Conservation (phyloP, 2,329 filamentous ascomycete species). For the Elsinoe fawcettii region DNA sequence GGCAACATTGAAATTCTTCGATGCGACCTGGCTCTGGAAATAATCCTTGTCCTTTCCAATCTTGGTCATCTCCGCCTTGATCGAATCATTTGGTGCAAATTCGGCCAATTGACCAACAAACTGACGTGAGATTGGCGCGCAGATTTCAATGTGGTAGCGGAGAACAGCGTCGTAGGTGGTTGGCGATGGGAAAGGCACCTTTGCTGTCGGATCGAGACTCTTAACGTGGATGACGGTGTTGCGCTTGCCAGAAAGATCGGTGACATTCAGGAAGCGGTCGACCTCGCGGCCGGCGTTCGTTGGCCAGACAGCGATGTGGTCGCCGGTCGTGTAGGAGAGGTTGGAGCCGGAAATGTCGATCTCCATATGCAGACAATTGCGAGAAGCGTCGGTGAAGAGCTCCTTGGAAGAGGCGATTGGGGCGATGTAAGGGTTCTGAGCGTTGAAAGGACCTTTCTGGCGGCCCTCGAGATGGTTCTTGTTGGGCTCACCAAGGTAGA, state of each 20-base stretch:
- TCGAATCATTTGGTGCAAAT: slow-evolving; percentile 77
- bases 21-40: slow-evolving; percentile 77
- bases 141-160: slow-evolving; percentile 95
- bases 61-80: slow-evolving; percentile 80
- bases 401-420: slow-evolving; percentile 87
- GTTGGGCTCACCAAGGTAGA: slow-evolving; percentile 84
- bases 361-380: slow-evolving; percentile 96
- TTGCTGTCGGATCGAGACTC: slow-evolving; percentile 86
- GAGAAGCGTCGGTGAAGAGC: slow-evolving; percentile 77
- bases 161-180: slow-evolving; percentile 91
- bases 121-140: slow-evolving; percentile 90
- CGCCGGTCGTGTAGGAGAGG: slow-evolving; percentile 87
- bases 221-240: slow-evolving; percentile 81
- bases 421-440: slow-evolving; percentile 81
- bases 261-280: slow-evolving; percentile 74
- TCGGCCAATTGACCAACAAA: slow-evolving; percentile 80
- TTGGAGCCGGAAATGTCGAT: slow-evolving; percentile 85
- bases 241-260: slow-evolving; percentile 68
- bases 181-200: slow-evolving; percentile 93
- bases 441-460: slow-evolving; percentile 84
- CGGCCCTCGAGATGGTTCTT: slow-evolving; percentile 77
- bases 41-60: slow-evolving; percentile 91
- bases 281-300: slow-evolving; percentile 90
- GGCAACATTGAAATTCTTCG: slow-evolving; percentile 80
- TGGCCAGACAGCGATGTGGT: slow-evolving; percentile 96